Conservation (phyloP, 306 rosid species). For the Aeschynomene evenia region DNA sequence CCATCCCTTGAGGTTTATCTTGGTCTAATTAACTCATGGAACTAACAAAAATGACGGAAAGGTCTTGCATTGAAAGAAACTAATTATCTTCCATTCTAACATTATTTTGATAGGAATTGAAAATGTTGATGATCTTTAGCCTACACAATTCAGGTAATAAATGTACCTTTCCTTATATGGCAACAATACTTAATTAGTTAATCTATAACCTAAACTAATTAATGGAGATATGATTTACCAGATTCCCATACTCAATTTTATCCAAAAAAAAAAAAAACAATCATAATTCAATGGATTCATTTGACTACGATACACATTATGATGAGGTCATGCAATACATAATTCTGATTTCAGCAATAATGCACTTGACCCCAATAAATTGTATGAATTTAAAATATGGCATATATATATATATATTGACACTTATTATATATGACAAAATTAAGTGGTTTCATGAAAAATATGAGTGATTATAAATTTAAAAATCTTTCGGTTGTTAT, state of each 20-base stretch:
- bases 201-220: background rate
- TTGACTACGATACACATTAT: too few species aligned
- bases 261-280: too few species aligned
- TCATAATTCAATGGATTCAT: too few species aligned
- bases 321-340: constrained; percentile 36
- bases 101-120: constrained; percentile 14
- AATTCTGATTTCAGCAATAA: too few species aligned
- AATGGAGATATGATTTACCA: background rate
- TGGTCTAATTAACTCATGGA: constrained; percentile 23
- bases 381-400: too few species aligned
- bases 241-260: constrained; percentile 13
- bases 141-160: background rate
- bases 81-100: constrained; percentile 10
- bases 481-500: too few species aligned
- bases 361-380: too few species aligned
- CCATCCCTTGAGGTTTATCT: constrained; percentile 11
- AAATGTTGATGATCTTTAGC: background rate
- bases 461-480: too few species aligned
- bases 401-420: too few species aligned
- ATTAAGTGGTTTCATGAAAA: too few species aligned
- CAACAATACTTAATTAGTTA: background rate
- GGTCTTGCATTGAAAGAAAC: background rate
- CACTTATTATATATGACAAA: too few species aligned
- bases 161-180: constrained; percentile 14
- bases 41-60: constrained; percentile 13